These are phyloP conservation scores for Aspergillus amoenus DNA, from an alignment of 2,329 filamentous ascomycete species.

Conservation along the genomic window DNA sequence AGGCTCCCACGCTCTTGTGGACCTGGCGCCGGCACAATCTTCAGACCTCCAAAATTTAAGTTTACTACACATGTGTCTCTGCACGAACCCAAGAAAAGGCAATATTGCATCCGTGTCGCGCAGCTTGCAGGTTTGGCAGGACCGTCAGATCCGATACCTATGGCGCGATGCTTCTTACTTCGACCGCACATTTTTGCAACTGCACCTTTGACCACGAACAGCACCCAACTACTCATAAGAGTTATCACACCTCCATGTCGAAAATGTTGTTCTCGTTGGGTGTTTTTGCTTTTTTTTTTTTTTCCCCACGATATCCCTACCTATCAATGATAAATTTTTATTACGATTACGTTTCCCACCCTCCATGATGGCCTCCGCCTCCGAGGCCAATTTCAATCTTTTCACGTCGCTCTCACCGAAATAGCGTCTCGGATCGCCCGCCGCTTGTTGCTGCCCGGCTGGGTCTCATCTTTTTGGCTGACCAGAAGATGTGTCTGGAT, in stretches of 20 bases:
- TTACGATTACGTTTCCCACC: constrained; percentile 1
- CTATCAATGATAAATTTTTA: not conserved
- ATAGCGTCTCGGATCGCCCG: not conserved
- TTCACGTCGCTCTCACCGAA: not conserved
- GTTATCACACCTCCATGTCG: not conserved
- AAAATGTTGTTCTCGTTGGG: not conserved
- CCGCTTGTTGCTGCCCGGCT: not conserved
- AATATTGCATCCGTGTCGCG: constrained; percentile 9
- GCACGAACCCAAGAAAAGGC: constrained; percentile 5
- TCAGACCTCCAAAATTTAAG: not conserved
- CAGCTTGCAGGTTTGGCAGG: too few species aligned
- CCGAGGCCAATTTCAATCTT: not conserved
- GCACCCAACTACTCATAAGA: not conserved
- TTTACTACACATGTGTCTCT: not conserved
- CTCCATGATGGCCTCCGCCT: not conserved
- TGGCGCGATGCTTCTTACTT: not conserved
- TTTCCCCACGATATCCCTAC: constrained; percentile 3
- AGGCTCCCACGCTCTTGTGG: not conserved
- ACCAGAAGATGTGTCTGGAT: not conserved
- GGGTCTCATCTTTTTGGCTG: not conserved
- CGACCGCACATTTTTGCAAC: not conserved
- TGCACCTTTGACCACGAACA: not conserved
- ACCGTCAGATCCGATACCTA: not conserved
- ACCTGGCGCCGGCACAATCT: not conserved
- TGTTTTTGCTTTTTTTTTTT: constrained; percentile 9